Base-by-base conservation (phyloP, 371 early-diverging fungal genomes). In the Sporodiniella umbellata region DNA sequence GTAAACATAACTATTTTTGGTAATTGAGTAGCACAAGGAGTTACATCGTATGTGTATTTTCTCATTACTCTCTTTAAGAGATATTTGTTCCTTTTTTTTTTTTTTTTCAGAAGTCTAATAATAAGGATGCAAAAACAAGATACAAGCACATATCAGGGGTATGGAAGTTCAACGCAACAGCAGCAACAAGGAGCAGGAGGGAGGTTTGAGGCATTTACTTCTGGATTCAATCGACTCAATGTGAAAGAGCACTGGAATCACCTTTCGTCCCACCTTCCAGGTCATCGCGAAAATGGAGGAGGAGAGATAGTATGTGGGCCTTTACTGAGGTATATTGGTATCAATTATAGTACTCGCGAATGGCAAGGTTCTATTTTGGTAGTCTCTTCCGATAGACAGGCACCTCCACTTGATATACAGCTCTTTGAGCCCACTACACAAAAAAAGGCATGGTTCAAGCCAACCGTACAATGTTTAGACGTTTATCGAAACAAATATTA, bases 281-380 rank as follows among this genome's bases (percentile, higher is more conserved):
- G 47, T 48, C 53, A 48, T 49, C 8, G 18, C 2, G 30, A 10
- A 28, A 10, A 39, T 2, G 12, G 30, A 18, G 30, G 56, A 1
- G 56, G 62, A 0, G 53, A 66, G 49, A 60, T 66, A 12, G 30
- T 70, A 8, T 70, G 70, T 28, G 70, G 70, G 17, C 70, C 70
- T 10, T 48, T 70, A 17, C 33, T 70, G 7, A 49, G 64, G 21
- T 70, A 66, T 31, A 60, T 62, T 28, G 45, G 51, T 37, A 70
- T 66, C n/a, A 57, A 70, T 30, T 66, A 65, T 19, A 38, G 33
- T 4, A 56, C 62, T 15, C 58, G 63, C 26, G 22, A 47, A 14
- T 70, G 66, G 64, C 60, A 56, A 11, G 70, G 70, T 17, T 70
- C 70, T 8, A 63, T 62, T 19, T 40, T 70, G 15, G 25, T 70